phyloP scores from a whole-genome alignment of 2,329 filamentous ascomycete genomes.

The Colletotrichum salicis region DNA sequence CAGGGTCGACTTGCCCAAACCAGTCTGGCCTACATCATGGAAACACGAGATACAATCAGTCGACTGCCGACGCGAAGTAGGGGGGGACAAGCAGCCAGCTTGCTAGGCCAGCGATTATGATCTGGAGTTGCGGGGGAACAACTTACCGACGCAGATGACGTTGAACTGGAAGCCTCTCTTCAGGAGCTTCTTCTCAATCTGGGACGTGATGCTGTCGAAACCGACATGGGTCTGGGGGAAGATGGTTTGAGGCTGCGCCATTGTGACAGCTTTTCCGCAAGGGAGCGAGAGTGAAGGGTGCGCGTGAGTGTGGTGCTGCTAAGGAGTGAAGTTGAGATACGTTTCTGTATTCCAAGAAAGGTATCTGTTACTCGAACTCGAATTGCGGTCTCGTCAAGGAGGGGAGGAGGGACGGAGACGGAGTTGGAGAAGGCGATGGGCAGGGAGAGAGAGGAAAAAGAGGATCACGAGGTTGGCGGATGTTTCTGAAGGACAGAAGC shows the following conservation, averaged over 20 bases:
- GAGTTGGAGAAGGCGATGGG: slow-evolving; percentile 30
- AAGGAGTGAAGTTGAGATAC: slow-evolving; percentile 42
- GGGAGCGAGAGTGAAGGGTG: slow-evolving; percentile 42
- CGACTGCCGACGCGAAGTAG: slow-evolving; percentile 17
- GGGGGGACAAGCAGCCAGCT: slow-evolving; percentile 8
- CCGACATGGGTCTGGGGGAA: slow-evolving; percentile 98
- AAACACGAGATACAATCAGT: slow-evolving; percentile 12
- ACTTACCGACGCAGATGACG: slow-evolving; percentile 97
- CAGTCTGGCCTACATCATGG: slow-evolving; percentile 82
- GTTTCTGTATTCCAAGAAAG: slow-evolving; percentile 50
- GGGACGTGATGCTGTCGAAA: slow-evolving; percentile 99
- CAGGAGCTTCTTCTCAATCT: slow-evolving; percentile 99
- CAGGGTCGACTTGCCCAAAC: slow-evolving; percentile 97
- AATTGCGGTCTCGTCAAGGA: slow-evolving; percentile 42
- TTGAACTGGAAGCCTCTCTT: slow-evolving; percentile 99
- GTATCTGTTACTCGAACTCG: slow-evolving; percentile 25
- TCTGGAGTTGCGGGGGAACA: background rate
- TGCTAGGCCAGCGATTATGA: background rate
- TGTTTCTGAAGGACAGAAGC: slow-evolving; percentile 36
- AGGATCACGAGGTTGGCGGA: slow-evolving; percentile 36
- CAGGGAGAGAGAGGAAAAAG: slow-evolving; percentile 23
- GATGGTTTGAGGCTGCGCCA: slow-evolving; percentile 71
- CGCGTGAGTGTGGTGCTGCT: slow-evolving; percentile 46
- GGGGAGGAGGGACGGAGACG: slow-evolving; percentile 22
- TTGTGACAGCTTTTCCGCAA: slow-evolving; percentile 50